Evolutionary conservation across 441 rosid genomes (phyloP), one percentile per base, ranked within the genome.

Genomic region (Syzygium syzygioides): DNA sequence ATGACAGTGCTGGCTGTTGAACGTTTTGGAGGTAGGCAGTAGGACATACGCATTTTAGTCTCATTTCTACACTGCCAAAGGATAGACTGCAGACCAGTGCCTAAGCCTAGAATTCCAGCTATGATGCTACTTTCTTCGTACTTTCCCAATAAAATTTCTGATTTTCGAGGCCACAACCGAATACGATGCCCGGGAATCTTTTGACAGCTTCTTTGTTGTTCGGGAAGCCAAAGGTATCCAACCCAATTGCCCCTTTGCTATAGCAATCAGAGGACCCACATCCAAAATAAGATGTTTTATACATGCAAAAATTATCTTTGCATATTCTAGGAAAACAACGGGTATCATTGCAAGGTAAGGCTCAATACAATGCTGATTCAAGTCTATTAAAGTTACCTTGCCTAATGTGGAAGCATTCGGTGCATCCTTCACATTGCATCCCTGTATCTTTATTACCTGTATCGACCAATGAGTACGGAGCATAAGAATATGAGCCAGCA

Each of bases 301-400:
- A 66, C 2, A 66, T 2, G 45, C 45, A 66, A 32, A 32, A 32
- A 32, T 20, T 23, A 17, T 23, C 12, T 56, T 9, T 32, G 25
- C 79, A 32, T 66, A 66, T 66, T 66, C 23, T 66, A 66, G 45
- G 79, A 32, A 66, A 32, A 66, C 79, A 32, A 66, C 14, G 4
- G 45, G 0, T 3, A 66, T 32, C 26, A 9, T 66, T 0, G 45
- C 79, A 66, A 66, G 79, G 25, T 18, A 32, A 32, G 0, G 45
- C 45, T 10, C 25, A 25, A 7, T 18, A 66, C 5, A 45, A 32
- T 66, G 34, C 0, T 7, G 14, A 18, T 66, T 32, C 45, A 9
- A 66, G 14, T 66, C 7, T 9, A 9, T 66, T 66, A 45, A 66
- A 32, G 45, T 32, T 2, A 32, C 79, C 45, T 32, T 66, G 45